A percentile compares a stretch with the other conserved stretches of the same genome.
Conservation (phyloP, 176 grass and related monocot species). For the Musa beccarii region DNA sequence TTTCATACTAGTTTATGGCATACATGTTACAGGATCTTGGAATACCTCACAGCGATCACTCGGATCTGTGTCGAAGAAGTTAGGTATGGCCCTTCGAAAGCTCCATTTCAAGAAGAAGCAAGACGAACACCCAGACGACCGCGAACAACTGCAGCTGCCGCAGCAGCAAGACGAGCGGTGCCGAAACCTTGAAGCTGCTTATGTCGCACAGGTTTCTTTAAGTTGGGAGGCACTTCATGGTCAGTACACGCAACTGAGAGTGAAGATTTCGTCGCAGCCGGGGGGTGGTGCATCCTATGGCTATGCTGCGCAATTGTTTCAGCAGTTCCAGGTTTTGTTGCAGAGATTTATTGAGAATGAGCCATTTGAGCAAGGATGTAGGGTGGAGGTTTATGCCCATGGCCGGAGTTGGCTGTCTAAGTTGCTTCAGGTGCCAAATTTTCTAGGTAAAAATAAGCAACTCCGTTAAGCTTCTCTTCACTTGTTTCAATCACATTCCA, state of each 20-base stretch:
- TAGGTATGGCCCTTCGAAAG: conserved; percentile 59
- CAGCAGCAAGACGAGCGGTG: conserved; percentile 47
- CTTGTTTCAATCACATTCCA: not conserved
- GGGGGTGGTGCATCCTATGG: conserved; percentile 48
- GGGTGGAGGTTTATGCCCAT: conserved; percentile 59
- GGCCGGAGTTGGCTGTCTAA: conserved; percentile 59
- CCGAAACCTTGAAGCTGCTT: conserved; percentile 68
- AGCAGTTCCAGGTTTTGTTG: conserved; percentile 87
- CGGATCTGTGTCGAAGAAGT: conserved; percentile 49
- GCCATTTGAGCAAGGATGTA: conserved; percentile 75
- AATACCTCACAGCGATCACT: conserved; percentile 48
- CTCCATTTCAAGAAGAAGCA: conserved; percentile 79
- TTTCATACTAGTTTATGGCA: not conserved
- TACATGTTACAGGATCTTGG: conserved; percentile 34
- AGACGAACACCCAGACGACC: conserved; percentile 42
- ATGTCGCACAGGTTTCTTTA: conserved; percentile 75
- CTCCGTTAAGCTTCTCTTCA: not conserved
- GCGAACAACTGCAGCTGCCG: conserved; percentile 39
- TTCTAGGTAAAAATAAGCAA: conserved; percentile 61
- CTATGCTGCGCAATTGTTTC: conserved; percentile 76
- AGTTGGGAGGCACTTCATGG: conserved; percentile 94
- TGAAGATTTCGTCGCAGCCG: conserved; percentile 56
- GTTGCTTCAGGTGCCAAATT: conserved; percentile 87
- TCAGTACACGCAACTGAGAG: conserved; percentile 61
- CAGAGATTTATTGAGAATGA: conserved; percentile 94